Evolutionary conservation across 257 asterid genomes (phyloP), one percentile per base, ranked within the genome.

Genomic region (Solanum commersonii): DNA sequence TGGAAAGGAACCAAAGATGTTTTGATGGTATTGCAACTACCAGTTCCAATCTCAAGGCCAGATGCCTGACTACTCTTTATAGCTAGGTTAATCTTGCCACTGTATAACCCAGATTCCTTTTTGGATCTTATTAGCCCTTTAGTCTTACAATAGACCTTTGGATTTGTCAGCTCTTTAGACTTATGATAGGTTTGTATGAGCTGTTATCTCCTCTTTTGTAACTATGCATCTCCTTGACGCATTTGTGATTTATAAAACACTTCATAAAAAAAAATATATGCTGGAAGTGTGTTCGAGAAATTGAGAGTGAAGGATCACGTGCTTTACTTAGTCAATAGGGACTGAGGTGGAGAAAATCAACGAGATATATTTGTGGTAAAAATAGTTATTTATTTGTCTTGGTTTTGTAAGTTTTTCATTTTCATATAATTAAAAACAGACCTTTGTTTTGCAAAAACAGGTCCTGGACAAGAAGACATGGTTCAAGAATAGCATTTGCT

Each of bases 401-500:
- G 77, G 16, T 77, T 34, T 40, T 34, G 86, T 40, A 23, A 38
- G 72, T 22, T 82, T 87, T 65, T 87, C 82, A 71, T 20, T 11
- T 85, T 70, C 71, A 73, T 22, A 27, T 11, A 87, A 23, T 87
- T 77, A n/a, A 18, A 35, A 18, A 35, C 29, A 88, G 60, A 82
- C 23, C 85, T 59, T 87, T 87, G 37, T 67, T n/a, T 85, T 38
- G 84, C 83, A 67, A 83, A 77, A 85, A 92, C 88, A 94, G 96
- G 84, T 89, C 84, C 18, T 37, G 40, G 65, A 63, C 85, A 74
- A 90, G 90, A 83, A 92, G 89, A 87, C 89, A 52, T 25, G 86
- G 92, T 71, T 83, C 92, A 92, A 90, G 91, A 91, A 87, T 84
- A 74, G 87, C 93, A 88, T 93, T 94, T 86, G 96, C 98, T 83